phyloP scores from a whole-genome alignment of 2,329 filamentous ascomycete species.

The Passalora sequoiae region DNA sequence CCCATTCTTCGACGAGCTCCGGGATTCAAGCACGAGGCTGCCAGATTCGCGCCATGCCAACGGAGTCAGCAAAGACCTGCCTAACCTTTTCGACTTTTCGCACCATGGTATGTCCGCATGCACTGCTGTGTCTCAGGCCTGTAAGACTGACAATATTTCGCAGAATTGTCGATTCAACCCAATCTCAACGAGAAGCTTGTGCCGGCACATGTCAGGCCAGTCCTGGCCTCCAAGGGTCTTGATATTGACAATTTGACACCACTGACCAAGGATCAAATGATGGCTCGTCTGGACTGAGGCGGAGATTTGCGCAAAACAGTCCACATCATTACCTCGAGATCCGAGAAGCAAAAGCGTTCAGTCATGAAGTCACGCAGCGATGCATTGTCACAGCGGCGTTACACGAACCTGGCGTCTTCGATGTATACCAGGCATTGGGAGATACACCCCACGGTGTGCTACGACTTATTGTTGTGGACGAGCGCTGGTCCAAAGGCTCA shows the following conservation, averaged over 20 bases:
- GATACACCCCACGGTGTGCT: constrained; percentile 17
- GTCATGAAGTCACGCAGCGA: constrained; percentile 39
- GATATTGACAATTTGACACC: constrained; percentile 93
- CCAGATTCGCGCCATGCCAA: constrained; percentile 90
- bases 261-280: constrained; percentile 91
- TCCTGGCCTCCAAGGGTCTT: constrained; percentile 67
- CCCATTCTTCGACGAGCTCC: constrained; percentile 95
- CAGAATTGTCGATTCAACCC: constrained; percentile 94
- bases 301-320: constrained; percentile 6
- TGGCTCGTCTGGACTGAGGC: constrained; percentile 82
- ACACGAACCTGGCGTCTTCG: constrained; percentile 28
- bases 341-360: constrained; percentile 23
- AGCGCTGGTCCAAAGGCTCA: constrained; percentile 3
- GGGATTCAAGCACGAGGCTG: constrained; percentile 83
- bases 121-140: neutral
- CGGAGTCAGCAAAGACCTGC: constrained; percentile 73
- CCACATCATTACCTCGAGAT: constrained; percentile 12
- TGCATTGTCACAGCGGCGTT: constrained; percentile 26
- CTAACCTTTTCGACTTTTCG: constrained; percentile 86
- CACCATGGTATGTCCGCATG: constrained; percentile 64
- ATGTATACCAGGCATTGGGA: constrained; percentile 16
- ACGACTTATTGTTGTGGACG: constrained; percentile 1
- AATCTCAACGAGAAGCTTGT: constrained; percentile 83
- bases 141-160: constrained; percentile 9
- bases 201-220: constrained; percentile 71